A percentile compares a stretch with the other conserved stretches of the same genome.
Conservation (phyloP, 805 yeast genomes). For the Myxozyma nipponensis region DNA sequence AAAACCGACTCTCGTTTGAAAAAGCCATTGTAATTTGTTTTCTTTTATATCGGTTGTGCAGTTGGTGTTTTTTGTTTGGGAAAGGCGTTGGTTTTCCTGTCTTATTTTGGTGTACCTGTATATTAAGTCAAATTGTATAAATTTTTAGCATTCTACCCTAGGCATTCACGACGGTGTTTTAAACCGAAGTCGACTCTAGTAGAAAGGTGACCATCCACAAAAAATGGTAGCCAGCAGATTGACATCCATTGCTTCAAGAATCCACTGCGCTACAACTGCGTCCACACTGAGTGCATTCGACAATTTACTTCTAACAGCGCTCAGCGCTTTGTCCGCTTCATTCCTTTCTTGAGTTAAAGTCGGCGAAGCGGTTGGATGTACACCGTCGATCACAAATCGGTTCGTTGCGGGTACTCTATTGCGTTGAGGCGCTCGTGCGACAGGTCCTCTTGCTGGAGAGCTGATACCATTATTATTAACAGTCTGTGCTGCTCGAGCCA, state of each 20-base stretch:
- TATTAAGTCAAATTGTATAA: background rate
- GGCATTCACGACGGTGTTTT: no score
- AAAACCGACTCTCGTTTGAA: constrained; percentile 4
- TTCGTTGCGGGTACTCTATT: background rate
- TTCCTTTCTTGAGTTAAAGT: constrained; percentile 43
- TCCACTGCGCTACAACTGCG: constrained; percentile 76
- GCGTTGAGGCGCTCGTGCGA: background rate
- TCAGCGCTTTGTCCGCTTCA: constrained; percentile 78
- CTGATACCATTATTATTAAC: background rate
- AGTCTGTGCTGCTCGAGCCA: constrained; percentile 1
- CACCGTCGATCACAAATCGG: background rate
- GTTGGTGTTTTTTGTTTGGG: background rate
- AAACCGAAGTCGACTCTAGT: background rate
- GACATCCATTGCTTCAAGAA: constrained; percentile 68
- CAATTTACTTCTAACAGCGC: constrained; percentile 67
- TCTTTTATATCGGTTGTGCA: background rate
- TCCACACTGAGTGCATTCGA: constrained; percentile 72
- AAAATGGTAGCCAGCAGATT: constrained; percentile 69
- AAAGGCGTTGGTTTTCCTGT: background rate
- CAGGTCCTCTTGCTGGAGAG: background rate
- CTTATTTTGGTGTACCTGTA: background rate
- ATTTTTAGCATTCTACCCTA: no score
- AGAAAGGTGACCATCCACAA: constrained; percentile 42
- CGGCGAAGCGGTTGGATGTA: constrained; percentile 1
- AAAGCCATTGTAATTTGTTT: background rate